These are phyloP conservation scores for Colletotrichum agaves DNA, from an alignment of 2,329 filamentous ascomycete genomes.

Conservation along the genomic window DNA sequence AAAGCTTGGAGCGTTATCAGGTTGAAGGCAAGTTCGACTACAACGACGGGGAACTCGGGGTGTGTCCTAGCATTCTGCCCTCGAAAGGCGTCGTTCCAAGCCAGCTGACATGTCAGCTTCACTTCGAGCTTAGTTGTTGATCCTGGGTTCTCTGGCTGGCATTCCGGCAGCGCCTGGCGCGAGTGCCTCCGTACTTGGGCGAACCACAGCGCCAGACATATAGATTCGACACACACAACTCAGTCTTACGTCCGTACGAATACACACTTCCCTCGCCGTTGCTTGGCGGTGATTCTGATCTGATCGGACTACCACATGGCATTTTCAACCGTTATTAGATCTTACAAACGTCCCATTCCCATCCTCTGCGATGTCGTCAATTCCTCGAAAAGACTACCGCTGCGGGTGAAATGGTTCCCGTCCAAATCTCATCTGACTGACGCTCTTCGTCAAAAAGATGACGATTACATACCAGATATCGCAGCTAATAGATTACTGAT, in stretches of 20 bases:
- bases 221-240: slow-evolving; percentile 3
- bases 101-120: no score
- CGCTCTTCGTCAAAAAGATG: not conserved
- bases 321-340: slow-evolving; percentile 25
- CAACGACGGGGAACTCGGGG: no score
- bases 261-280: slow-evolving; percentile 25
- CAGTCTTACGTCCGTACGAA: slow-evolving; percentile 33
- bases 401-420: no score
- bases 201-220: slow-evolving; percentile 6
- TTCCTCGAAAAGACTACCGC: no score
- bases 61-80: no score
- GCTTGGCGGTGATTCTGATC: slow-evolving; percentile 10
- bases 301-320: slow-evolving; percentile 25
- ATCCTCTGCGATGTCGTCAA: not conserved
- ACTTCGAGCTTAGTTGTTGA: not conserved
- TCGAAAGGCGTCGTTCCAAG: no score
- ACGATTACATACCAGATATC: not conserved
- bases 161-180: not conserved
- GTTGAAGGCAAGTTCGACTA: no score
- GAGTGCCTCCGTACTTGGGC: not conserved
- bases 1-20: no score
- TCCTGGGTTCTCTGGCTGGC: not conserved
- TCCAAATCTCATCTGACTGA: not conserved
- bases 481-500: not conserved
- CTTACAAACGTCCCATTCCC: not conserved